These are phyloP conservation scores for Pleodorina starrii DNA, from an alignment of 139 green algal genomes.

Conservation along the genomic window DNA sequence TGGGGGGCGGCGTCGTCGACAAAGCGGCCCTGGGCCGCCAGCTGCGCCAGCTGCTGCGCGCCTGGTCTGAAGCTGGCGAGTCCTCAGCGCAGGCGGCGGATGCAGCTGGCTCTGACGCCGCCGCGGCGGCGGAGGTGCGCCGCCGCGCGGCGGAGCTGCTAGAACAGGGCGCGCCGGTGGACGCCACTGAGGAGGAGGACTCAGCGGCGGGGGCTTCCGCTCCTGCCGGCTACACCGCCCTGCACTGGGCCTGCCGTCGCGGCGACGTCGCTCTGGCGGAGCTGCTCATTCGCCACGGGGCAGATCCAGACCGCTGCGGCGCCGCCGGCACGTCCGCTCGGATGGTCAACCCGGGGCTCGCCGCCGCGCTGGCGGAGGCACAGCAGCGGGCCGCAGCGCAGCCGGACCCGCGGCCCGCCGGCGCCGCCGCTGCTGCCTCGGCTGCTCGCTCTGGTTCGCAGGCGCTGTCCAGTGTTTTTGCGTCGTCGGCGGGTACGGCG, in stretches of 20 bases:
- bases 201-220: neutral
- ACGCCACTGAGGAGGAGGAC: neutral
- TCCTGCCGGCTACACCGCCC: neutral
- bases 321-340: neutral
- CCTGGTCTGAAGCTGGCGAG: neutral
- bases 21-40: neutral
- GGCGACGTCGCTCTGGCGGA: constrained; percentile 13
- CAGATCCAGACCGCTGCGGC: neutral
- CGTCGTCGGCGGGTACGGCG: neutral
- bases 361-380: neutral
- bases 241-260: constrained; percentile 8
- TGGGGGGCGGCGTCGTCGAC: neutral
- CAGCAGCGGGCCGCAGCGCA: neutral
- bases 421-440: neutral
- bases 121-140: neutral
- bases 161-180: neutral
- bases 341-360: neutral
- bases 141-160: neutral
- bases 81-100: neutral
- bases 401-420: neutral
- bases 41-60: neutral
- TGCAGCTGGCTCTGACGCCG: neutral
- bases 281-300: constrained; percentile 23
- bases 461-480: neutral
- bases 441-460: neutral